Conservation (phyloP, 495 filamentous ascomycete species). For the Annulohypoxylon moriforme region DNA sequence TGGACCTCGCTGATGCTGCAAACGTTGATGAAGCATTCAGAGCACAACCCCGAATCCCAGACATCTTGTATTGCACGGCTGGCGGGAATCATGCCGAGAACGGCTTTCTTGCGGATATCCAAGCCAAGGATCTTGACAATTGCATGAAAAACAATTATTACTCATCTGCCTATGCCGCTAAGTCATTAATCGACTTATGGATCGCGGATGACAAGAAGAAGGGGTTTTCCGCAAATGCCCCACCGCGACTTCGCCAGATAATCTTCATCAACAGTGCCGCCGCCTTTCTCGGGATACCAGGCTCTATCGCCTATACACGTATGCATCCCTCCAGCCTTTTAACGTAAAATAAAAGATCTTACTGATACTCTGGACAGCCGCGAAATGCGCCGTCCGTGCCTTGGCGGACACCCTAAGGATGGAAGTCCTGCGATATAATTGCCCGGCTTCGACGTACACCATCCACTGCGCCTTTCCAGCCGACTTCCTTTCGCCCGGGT, state of each 20-base stretch:
- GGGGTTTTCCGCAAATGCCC: background rate
- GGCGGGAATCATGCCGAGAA: slow-evolving; percentile 51
- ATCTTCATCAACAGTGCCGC: slow-evolving; percentile 53
- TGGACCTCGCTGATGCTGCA: slow-evolving; percentile 37
- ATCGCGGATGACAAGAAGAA: slow-evolving; percentile 34
- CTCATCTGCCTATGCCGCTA: slow-evolving; percentile 46
- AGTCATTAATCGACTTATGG: slow-evolving; percentile 47
- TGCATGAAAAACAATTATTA: slow-evolving; percentile 55
- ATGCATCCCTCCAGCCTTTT: slow-evolving; percentile 18
- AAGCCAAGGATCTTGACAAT: slow-evolving; percentile 39
- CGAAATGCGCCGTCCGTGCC: slow-evolving; percentile 51
- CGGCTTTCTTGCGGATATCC: slow-evolving; percentile 53
- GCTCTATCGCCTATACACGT: slow-evolving; percentile 55
- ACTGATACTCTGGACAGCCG: slow-evolving; percentile 29
- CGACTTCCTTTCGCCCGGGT: slow-evolving; percentile 53
- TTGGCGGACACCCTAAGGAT: slow-evolving; percentile 55
- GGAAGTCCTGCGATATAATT: slow-evolving; percentile 44
- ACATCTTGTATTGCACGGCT: slow-evolving; percentile 52
- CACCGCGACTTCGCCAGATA: slow-evolving; percentile 42
- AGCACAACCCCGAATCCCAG: slow-evolving; percentile 34
- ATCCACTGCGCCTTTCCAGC: slow-evolving; percentile 42
- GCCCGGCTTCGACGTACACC: slow-evolving; percentile 34
- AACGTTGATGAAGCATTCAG: slow-evolving; percentile 41
- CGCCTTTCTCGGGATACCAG: slow-evolving; percentile 52
- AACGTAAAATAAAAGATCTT: slow-evolving; percentile 8